A percentile compares a stretch with the other conserved stretches of the same genome.
Evolutionary conservation across 140 eudicot species (phyloP).

Genomic region (Bidens hawaiensis): DNA sequence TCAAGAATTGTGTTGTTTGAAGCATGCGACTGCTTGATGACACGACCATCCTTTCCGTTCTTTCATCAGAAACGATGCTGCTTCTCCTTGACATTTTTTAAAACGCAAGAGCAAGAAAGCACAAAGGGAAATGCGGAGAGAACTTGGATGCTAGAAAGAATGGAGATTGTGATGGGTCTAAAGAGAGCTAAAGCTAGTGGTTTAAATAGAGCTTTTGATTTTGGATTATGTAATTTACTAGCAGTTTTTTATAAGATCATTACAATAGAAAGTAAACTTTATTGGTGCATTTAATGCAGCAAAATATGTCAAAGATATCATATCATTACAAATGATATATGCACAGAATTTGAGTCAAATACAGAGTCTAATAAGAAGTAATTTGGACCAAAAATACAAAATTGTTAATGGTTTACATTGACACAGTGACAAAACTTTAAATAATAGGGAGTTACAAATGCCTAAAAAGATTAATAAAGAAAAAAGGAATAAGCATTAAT

Average conservation of each 20-base stretch:
- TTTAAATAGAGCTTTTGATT: neutral
- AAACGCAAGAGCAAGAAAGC: neutral
- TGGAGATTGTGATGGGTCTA: neutral
- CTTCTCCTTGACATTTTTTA: neutral
- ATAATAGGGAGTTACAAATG: no score
- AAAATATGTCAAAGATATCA: neutral
- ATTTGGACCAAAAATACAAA: no score
- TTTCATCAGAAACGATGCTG: neutral
- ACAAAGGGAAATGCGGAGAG: neutral
- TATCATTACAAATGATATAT: neutral
- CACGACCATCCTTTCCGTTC: neutral
- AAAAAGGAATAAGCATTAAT: no score
- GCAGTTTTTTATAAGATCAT: neutral
- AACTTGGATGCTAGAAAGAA: neutral
- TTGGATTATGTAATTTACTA: constrained; percentile 2
- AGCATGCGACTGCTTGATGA: neutral
- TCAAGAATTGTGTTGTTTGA: neutral
- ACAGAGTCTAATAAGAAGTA: no score
- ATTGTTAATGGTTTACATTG: no score
- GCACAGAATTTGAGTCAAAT: no score
- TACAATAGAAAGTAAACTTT: neutral
- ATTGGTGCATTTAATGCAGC: neutral
- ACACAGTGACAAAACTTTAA: no score
- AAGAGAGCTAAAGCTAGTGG: neutral
- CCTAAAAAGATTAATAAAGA: no score